These are phyloP conservation scores for Lentinula aciculospora DNA, from an alignment of 768 basidiomycete genomes.

Conservation along the genomic window DNA sequence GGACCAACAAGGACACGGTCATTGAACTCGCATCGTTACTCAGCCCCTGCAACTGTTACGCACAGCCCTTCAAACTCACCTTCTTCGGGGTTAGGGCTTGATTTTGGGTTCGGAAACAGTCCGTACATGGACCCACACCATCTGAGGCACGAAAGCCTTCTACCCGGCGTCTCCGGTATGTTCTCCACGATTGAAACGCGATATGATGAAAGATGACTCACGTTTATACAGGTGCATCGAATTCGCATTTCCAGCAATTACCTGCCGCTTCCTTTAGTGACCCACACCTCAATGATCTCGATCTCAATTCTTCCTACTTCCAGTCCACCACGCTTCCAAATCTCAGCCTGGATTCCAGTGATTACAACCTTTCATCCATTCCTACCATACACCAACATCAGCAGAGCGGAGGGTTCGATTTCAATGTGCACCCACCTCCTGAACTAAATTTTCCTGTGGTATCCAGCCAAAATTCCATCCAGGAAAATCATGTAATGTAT, in stretches of 20 bases:
- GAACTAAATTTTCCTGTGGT: constrained; percentile 19
- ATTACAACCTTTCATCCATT: constrained; percentile 27
- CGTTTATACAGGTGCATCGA: constrained; percentile 27
- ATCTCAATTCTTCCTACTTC: constrained; percentile 23
- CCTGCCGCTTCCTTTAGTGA: constrained; percentile 28
- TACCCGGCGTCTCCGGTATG: constrained; percentile 43
- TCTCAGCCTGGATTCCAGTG: constrained; percentile 20
- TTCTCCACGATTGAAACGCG: constrained; percentile 10
- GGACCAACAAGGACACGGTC: constrained; percentile 19
- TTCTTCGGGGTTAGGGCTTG: constrained; percentile 17
- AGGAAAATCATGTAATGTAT: constrained; percentile 60
- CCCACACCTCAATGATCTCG: constrained; percentile 21
- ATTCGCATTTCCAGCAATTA: constrained; percentile 31
- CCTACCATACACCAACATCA: constrained; percentile 21
- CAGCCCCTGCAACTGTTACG: constrained; percentile 19
- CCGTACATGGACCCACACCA: constrained; percentile 17
- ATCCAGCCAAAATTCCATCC: constrained; percentile 34
- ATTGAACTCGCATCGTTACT: constrained; percentile 22
- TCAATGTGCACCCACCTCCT: constrained; percentile 22
- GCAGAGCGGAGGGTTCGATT: constrained; percentile 25
- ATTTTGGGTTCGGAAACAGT: constrained; percentile 16
- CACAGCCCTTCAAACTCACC: constrained; percentile 16
- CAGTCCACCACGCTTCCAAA: constrained; percentile 24
- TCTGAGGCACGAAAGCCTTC: constrained; percentile 18
- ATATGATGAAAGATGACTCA: constrained; percentile 15